A percentile compares a stretch with the other conserved stretches of the same genome.
Evolutionary conservation across 208 protist genomes (phyloP).

Genomic region (Phytomonas sp.): DNA sequence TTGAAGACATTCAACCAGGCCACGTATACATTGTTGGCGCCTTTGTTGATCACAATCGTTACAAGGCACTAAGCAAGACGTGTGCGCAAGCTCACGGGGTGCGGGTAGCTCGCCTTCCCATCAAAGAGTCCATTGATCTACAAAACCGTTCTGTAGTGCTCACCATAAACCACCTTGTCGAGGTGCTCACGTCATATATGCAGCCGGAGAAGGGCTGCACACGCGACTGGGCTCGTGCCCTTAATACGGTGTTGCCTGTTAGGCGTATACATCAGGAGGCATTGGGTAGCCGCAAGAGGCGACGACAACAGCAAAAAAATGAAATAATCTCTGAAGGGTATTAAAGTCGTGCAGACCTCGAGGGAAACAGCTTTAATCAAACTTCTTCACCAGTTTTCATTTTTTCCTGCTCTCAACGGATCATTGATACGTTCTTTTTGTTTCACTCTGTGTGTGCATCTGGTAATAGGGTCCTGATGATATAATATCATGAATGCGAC

Average conservation of each 20-base stretch:
- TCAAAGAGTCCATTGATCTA: constrained; percentile 70
- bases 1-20: constrained; percentile 41
- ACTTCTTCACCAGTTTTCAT: not conserved
- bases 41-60: constrained; percentile 85
- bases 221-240: constrained; percentile 46
- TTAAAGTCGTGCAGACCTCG: not conserved
- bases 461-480: not conserved
- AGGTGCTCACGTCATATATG: constrained; percentile 60
- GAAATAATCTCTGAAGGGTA: not conserved
- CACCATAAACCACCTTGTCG: constrained; percentile 84
- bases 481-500: not conserved
- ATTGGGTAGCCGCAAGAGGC: constrained; percentile 20
- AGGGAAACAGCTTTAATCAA: not conserved
- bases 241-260: constrained; percentile 60
- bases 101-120: constrained; percentile 63
- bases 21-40: constrained; percentile 79
- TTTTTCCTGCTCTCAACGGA: not conserved
- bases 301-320: not conserved
- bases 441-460: not conserved
- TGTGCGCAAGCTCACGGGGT: constrained; percentile 53
- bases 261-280: constrained; percentile 43
- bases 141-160: constrained; percentile 85
- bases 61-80: constrained; percentile 62
- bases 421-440: not conserved
- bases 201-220: constrained; percentile 13